Conservation (phyloP, 2,329 filamentous ascomycete genomes). For the Verticillium tricorpus region DNA sequence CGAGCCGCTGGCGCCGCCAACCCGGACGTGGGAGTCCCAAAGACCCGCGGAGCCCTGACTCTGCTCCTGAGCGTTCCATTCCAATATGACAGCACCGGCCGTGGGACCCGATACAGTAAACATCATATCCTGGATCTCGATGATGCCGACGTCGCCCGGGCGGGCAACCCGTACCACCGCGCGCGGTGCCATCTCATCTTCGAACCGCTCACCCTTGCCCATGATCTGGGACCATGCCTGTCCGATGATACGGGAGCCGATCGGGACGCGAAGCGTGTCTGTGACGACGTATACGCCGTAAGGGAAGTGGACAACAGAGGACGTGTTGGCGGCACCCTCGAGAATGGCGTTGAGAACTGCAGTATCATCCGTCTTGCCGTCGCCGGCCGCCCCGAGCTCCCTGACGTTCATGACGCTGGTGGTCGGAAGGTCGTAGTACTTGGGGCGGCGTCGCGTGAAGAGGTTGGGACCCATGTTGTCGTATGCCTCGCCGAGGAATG, state of each 20-base stretch:
- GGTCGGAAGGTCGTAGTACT: too few species aligned
- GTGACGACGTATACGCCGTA: constrained; percentile 38
- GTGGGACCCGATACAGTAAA: constrained; percentile 62
- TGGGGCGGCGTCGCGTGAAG: too few species aligned
- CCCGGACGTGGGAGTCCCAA: constrained; percentile 60
- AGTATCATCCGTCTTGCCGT: constrained; percentile 57
- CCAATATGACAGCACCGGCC: constrained; percentile 63
- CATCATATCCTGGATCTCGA: constrained; percentile 67
- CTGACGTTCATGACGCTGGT: constrained; percentile 20
- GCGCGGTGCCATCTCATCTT: constrained; percentile 34
- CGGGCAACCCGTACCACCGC: constrained; percentile 63
- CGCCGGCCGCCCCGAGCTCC: constrained; percentile 36
- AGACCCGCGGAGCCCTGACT: constrained; percentile 6
- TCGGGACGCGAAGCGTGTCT: constrained; percentile 26
- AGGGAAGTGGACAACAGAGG: constrained; percentile 40
- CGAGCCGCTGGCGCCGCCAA: constrained; percentile 67
- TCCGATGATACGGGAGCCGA: constrained; percentile 28
- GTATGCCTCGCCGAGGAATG: too few species aligned
- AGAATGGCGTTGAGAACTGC: constrained; percentile 41
- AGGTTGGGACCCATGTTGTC: too few species aligned
- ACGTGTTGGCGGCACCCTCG: constrained; percentile 26
- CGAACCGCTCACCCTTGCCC: too few species aligned
- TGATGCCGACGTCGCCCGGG: constrained; percentile 53
- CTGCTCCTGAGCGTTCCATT: constrained; percentile 49
- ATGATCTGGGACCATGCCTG: constrained; percentile 24